Evolutionary conservation across 768 basidiomycete species (phyloP).

Genomic region (Xanthoconium purpureum): DNA sequence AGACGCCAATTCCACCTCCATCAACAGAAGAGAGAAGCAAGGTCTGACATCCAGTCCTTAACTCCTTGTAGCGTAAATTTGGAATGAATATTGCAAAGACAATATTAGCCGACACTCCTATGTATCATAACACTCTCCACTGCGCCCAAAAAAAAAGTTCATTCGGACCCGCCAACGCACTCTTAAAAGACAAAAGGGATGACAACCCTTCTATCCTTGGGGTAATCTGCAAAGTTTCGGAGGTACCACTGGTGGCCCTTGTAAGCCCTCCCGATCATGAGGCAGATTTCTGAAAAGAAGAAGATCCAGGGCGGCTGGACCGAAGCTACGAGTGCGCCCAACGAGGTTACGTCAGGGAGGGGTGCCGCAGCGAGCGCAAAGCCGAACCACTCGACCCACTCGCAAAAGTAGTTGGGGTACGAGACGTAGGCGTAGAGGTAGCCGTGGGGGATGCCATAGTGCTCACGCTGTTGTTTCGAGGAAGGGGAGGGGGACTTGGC

Average conservation of each 20-base stretch:
- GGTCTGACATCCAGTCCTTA: too few relatives aligned
- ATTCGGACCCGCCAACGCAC: not conserved
- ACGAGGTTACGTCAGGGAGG: slow-evolving; percentile 32
- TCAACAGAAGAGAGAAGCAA: too few relatives aligned
- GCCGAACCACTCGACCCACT: slow-evolving; percentile 93
- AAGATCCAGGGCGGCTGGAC: slow-evolving; percentile 78
- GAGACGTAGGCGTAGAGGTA: slow-evolving; percentile 75
- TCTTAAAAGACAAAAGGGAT: slow-evolving; percentile 72
- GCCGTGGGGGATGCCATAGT: slow-evolving; percentile 81
- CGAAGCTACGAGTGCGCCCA: slow-evolving; percentile 43
- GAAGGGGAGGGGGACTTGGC: slow-evolving; percentile 25
- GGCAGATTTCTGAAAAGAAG: slow-evolving; percentile 60
- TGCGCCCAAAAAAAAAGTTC: not conserved
- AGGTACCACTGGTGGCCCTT: slow-evolving; percentile 88
- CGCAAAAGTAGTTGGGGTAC: slow-evolving; percentile 92
- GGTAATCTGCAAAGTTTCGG: slow-evolving; percentile 75
- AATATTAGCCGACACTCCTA: too few relatives aligned
- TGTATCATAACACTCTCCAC: too few relatives aligned
- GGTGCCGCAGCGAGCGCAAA: slow-evolving; percentile 77
- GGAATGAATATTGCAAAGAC: too few relatives aligned
- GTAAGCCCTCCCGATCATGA: slow-evolving; percentile 81
- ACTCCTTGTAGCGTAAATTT: too few relatives aligned
- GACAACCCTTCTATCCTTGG: slow-evolving; percentile 69
- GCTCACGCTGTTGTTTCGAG: slow-evolving; percentile 35
- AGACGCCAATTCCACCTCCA: too few relatives aligned